Conservation (phyloP, 1,284 basidiomycete genomes). For the Phlebopus sp. region DNA sequence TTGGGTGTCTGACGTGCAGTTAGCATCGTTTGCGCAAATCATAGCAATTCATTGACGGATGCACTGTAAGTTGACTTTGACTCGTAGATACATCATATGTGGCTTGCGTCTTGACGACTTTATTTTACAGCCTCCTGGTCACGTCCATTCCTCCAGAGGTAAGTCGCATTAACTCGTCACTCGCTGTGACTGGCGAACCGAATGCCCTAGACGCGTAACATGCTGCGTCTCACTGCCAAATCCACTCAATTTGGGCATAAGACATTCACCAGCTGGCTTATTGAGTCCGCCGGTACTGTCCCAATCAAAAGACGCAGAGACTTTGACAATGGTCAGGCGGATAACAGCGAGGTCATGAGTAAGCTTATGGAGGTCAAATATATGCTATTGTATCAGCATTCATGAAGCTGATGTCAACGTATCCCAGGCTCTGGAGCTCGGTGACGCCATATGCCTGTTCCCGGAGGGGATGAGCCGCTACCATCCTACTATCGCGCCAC, state of each 20-base stretch:
- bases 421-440: constrained; percentile 64
- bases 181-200: constrained; percentile 7
- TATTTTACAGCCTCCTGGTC: constrained; percentile 55
- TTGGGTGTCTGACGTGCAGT: constrained; percentile 1
- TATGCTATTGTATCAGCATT: background rate
- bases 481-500: constrained; percentile 76
- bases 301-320: constrained; percentile 79
- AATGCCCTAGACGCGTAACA: constrained; percentile 51
- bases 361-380: constrained; percentile 63
- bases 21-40: constrained; percentile 75
- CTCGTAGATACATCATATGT: background rate
- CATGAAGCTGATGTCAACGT: constrained; percentile 1
- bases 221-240: constrained; percentile 82
- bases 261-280: constrained; percentile 86
- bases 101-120: constrained; percentile 8
- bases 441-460: constrained; percentile 79
- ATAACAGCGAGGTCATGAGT: constrained; percentile 69
- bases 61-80: constrained; percentile 59
- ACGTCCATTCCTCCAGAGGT: constrained; percentile 69
- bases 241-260: constrained; percentile 77
- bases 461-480: constrained; percentile 83
- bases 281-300: constrained; percentile 81
- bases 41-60: constrained; percentile 83
- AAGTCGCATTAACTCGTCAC: constrained; percentile 16
- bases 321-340: constrained; percentile 46